phyloP scores from a whole-genome alignment of 208 protist species.

The Leishmania arabica region DNA sequence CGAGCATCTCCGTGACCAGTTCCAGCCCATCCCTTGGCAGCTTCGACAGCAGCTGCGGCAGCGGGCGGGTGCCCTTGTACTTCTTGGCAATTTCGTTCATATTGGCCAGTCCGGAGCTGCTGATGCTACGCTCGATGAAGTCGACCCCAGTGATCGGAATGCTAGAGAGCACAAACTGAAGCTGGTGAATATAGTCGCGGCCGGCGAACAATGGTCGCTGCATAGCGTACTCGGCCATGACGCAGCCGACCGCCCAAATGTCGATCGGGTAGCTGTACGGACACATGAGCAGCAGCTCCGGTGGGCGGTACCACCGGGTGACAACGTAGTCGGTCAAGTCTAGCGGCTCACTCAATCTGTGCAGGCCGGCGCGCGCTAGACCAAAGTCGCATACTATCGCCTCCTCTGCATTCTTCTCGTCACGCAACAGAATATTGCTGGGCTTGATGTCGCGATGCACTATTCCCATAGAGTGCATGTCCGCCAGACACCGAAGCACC shows the following conservation, averaged over 20 bases:
- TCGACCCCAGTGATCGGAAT: conserved; percentile 64
- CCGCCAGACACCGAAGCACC: conserved; percentile 94
- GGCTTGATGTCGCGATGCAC: conserved; percentile 97
- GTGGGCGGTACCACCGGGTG: conserved; percentile 99
- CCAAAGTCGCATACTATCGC: conserved; percentile 95
- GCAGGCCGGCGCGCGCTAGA: conserved; percentile 77
- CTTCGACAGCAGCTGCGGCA: conserved; percentile 45
- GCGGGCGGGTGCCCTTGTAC: conserved; percentile 61
- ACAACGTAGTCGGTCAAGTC: conserved; percentile 97
- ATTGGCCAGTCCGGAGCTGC: conserved; percentile 42
- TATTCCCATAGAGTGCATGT: conserved; percentile 97
- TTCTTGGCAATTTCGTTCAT: conserved; percentile 79
- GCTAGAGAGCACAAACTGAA: conserved; percentile 86
- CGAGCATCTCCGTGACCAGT: conserved; percentile 89
- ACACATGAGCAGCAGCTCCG: conserved; percentile 98
- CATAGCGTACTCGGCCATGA: conserved; percentile 98
- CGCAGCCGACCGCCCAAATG: conserved; percentile 99
- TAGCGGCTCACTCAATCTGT: conserved; percentile 65
- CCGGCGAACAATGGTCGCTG: conserved; percentile 84
- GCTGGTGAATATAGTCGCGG: conserved; percentile 89
- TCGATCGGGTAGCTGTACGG: conserved; percentile 94
- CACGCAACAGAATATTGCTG: conserved; percentile 94
- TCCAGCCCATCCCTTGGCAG: conserved; percentile 84
- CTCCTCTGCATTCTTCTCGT: conserved; percentile 76
- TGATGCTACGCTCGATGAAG: conserved; percentile 63